These are phyloP conservation scores for Blastocrithidia nonstop DNA, from an alignment of 208 protist genomes.

Conservation along the genomic window DNA sequence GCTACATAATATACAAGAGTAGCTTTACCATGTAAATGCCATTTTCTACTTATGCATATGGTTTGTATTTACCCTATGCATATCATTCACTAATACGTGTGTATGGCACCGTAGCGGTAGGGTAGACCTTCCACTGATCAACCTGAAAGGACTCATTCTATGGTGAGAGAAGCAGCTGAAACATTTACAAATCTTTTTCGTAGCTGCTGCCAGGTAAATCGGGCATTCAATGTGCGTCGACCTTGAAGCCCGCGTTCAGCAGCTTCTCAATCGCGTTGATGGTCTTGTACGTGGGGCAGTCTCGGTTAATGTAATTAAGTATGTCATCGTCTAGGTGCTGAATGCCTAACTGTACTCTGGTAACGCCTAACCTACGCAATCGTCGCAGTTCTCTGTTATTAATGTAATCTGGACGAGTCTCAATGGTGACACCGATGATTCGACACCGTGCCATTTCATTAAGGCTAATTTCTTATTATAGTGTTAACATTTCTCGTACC, in stretches of 20 bases:
- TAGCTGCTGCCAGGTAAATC: constrained; percentile 96
- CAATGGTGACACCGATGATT: constrained; percentile 98
- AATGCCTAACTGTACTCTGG: constrained; percentile 98
- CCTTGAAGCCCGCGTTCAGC: constrained; percentile 97
- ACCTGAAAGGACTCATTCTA: constrained; percentile 92
- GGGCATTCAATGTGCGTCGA: constrained; percentile 99
- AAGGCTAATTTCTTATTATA: constrained; percentile 70
- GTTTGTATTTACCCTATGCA: constrained; percentile 88
- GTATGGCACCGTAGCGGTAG: constrained; percentile 97
- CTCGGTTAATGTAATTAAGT: constrained; percentile 88
- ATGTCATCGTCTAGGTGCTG: constrained; percentile 98
- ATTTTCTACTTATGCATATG: constrained; percentile 84
- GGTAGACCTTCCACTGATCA: constrained; percentile 99
- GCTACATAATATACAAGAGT: constrained; percentile 89
- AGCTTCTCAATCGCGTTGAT: constrained; percentile 84
- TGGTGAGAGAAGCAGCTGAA: constrained; percentile 50
- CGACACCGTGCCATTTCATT: constrained; percentile 90
- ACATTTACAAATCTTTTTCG: constrained; percentile 91
- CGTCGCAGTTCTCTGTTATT: constrained; percentile 87
- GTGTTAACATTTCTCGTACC: constrained; percentile 36
- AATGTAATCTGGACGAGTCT: constrained; percentile 98
- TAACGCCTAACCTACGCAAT: constrained; percentile 85
- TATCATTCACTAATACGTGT: constrained; percentile 97
- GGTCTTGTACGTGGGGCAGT: constrained; percentile 93
- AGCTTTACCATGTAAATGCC: constrained; percentile 85